Percentiles rank a stretch among this genome's conserved stretches.
These are phyloP conservation scores for Triticum timopheevii DNA, from an alignment of 176 grass and related monocot genomes.

Conservation along the genomic window DNA sequence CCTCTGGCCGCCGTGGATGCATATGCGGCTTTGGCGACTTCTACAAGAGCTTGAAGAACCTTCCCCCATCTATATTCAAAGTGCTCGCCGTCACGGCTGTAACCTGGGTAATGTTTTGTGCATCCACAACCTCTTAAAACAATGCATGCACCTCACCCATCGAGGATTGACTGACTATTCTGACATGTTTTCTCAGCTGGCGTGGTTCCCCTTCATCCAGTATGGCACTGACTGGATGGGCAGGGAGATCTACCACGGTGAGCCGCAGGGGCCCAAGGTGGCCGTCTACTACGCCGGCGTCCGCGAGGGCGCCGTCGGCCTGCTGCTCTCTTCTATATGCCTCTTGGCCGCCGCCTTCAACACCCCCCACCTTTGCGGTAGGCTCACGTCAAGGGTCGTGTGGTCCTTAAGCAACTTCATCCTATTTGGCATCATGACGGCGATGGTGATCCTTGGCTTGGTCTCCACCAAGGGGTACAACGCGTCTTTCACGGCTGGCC, in stretches of 20 bases:
- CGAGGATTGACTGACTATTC: not conserved
- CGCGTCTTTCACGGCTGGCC: not conserved
- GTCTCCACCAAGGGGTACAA: slow-evolving; percentile 43
- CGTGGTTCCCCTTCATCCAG: slow-evolving; percentile 57
- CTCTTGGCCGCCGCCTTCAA: slow-evolving; percentile 39
- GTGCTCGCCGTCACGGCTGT: slow-evolving; percentile 67
- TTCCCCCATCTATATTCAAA: slow-evolving; percentile 64
- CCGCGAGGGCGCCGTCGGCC: slow-evolving; percentile 51
- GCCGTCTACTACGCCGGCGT: slow-evolving; percentile 30
- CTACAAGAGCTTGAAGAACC: slow-evolving; percentile 50
- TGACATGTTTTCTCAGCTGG: slow-evolving; percentile 19
- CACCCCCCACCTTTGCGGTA: slow-evolving; percentile 41
- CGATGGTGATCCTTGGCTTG: slow-evolving; percentile 17
- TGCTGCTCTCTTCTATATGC: slow-evolving; percentile 59
- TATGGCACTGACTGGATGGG: slow-evolving; percentile 91
- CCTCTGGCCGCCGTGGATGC: not conserved
- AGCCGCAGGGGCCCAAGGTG: slow-evolving; percentile 17
- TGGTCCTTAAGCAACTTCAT: slow-evolving; percentile 48
- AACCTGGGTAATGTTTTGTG: slow-evolving; percentile 59
- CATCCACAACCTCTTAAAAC: not conserved
- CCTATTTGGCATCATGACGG: slow-evolving; percentile 13
- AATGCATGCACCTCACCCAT: too few relatives aligned
- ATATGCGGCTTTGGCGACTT: slow-evolving; percentile 27
- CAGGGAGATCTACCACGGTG: slow-evolving; percentile 44
- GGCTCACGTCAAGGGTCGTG: slow-evolving; percentile 40